These are phyloP conservation scores for Podospora pseudocomata DNA, from an alignment of 495 filamentous ascomycete species.

Conservation along the genomic window DNA sequence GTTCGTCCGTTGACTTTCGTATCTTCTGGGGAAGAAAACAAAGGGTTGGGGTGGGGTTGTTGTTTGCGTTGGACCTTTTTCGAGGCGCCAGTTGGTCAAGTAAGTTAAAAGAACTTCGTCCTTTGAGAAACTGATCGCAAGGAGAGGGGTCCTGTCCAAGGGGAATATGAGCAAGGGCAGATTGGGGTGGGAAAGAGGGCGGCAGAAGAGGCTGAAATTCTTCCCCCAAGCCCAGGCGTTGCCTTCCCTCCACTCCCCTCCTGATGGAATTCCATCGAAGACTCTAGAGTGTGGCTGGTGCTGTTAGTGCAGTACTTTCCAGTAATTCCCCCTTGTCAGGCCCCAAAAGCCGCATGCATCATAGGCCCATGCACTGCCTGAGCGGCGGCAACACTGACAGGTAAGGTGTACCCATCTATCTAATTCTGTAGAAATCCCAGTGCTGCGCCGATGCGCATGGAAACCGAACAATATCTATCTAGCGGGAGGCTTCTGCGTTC, in stretches of 20 bases:
- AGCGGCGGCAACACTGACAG: neutral
- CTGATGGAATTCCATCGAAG: slow-evolving; percentile 39
- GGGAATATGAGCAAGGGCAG: neutral
- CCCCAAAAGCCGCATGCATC: neutral
- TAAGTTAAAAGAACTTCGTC: neutral
- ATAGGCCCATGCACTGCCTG: neutral
- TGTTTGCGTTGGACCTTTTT: neutral
- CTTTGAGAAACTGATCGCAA: slow-evolving; percentile 17
- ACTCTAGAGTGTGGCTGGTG: slow-evolving; percentile 37
- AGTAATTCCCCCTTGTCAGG: neutral
- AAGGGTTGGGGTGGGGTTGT: neutral
- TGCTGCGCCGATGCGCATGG: slow-evolving; percentile 19
- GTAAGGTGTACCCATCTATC: slow-evolving; percentile 19
- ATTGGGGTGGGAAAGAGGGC: neutral
- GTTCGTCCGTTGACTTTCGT: neutral
- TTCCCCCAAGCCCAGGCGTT: slow-evolving; percentile 23
- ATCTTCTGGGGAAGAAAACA: neutral
- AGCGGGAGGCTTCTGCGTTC: neutral
- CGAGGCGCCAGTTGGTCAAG: neutral
- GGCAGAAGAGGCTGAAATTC: slow-evolving; percentile 34
- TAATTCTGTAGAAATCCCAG: neutral
- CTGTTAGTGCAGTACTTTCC: slow-evolving; percentile 25
- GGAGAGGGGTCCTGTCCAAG: slow-evolving; percentile 23
- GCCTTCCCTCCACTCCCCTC: slow-evolving; percentile 34
- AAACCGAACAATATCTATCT: slow-evolving; percentile 4